These are phyloP conservation scores for Boechera divaricarpa DNA, from an alignment of 345 rosid species.

Conservation along the genomic window DNA sequence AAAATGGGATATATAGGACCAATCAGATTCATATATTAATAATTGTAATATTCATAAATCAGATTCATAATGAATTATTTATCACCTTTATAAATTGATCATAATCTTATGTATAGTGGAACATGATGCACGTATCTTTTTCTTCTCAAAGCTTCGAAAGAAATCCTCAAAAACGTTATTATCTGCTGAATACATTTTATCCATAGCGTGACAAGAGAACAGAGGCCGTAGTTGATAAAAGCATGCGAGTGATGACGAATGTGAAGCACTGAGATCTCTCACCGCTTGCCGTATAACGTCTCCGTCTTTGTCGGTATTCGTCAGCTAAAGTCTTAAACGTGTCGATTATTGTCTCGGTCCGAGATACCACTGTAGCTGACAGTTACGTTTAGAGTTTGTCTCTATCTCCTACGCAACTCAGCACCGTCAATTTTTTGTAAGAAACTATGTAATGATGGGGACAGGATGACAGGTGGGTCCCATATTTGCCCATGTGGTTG, in stretches of 20 bases:
- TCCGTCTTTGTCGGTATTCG: conserved; percentile 8
- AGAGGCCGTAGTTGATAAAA: conserved; percentile 10
- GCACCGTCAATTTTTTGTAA: conserved; percentile 38
- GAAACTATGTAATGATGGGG: conserved; percentile 19
- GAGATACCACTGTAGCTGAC: conserved; percentile 27
- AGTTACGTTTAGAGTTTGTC: conserved; percentile 38
- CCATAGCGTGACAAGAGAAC: conserved; percentile 27
- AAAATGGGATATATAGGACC: background rate
- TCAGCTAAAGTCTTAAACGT: conserved; percentile 34
- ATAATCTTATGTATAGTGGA: background rate
- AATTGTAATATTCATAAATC: background rate
- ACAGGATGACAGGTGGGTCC: conserved; percentile 13
- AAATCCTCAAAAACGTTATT: background rate
- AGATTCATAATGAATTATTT: background rate
- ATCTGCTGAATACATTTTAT: conserved; percentile 18
- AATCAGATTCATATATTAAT: background rate
- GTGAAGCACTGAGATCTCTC: conserved; percentile 33
- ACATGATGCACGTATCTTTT: background rate
- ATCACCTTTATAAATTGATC: background rate
- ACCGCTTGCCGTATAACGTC: conserved; percentile 25
- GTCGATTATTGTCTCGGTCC: conserved; percentile 30
- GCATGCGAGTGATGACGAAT: conserved; percentile 34
- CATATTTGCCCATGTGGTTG: conserved; percentile 29
- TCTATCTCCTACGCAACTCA: conserved; percentile 33
- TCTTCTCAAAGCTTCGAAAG: conserved; percentile 17